Conservation (phyloP, 306 rosid species). For the Malus orientalis region DNA sequence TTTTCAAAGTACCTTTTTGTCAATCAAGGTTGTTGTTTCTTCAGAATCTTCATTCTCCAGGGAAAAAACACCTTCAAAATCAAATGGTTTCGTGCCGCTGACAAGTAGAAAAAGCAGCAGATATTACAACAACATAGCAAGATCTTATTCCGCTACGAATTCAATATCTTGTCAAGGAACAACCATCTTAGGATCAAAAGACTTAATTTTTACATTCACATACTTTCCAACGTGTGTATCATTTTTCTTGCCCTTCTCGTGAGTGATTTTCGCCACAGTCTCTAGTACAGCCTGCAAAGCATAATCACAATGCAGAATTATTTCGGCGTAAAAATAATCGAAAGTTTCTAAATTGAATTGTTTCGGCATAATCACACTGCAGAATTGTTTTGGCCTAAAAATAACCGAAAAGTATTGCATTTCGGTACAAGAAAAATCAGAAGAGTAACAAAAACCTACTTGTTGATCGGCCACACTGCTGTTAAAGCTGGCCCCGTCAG, state of each 20-base stretch:
- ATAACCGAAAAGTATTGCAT: background rate
- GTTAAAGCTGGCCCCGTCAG: conserved; percentile 87
- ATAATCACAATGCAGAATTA: conserved; percentile 3
- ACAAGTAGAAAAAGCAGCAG: background rate
- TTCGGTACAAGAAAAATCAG: background rate
- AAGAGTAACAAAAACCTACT: conserved; percentile 28
- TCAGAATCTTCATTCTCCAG: conserved; percentile 91
- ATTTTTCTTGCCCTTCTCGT: conserved; percentile 64
- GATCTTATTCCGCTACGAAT: background rate
- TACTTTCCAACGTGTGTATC: conserved; percentile 81
- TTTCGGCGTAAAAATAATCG: background rate
- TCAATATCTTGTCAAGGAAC: conserved; percentile 9
- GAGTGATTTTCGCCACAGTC: conserved; percentile 95
- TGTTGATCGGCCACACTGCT: conserved; percentile 94
- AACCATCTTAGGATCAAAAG: background rate
- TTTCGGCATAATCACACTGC: background rate
- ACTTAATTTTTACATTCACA: conserved; percentile 16
- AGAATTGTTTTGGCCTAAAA: background rate
- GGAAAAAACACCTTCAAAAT: conserved; percentile 87
- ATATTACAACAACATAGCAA: background rate
- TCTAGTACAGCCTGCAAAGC: conserved; percentile 85
- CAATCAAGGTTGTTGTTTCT: conserved; percentile 85
- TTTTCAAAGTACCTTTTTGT: conserved; percentile 64
- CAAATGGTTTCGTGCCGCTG: conserved; percentile 77
- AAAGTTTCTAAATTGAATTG: background rate